These are phyloP conservation scores for Pulveroboletus sp. DNA, from an alignment of 768 basidiomycete species.

Conservation along the genomic window DNA sequence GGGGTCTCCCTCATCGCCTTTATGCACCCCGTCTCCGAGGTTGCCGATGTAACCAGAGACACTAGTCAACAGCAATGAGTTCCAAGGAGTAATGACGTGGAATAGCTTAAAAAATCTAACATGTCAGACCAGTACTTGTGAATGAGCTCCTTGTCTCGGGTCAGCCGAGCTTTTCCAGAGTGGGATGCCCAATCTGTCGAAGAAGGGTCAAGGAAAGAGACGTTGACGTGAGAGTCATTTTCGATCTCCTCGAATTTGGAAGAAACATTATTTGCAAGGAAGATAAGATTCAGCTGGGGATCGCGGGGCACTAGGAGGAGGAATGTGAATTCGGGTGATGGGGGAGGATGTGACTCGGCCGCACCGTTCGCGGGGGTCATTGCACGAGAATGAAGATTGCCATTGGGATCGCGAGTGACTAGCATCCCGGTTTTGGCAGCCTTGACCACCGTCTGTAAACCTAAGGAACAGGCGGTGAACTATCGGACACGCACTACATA, in stretches of 20 bases:
- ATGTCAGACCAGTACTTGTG: slow-evolving; percentile 58
- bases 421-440: slow-evolving; percentile 69
- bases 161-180: slow-evolving; percentile 65
- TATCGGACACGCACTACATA: background rate
- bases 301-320: slow-evolving; percentile 37
- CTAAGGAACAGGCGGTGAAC: slow-evolving; percentile 29
- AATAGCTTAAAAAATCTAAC: slow-evolving; percentile 29
- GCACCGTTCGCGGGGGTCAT: slow-evolving; percentile 72
- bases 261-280: slow-evolving; percentile 70
- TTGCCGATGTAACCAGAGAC: slow-evolving; percentile 81
- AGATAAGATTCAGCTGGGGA: slow-evolving; percentile 53
- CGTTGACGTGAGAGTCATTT: slow-evolving; percentile 73
- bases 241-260: slow-evolving; percentile 74
- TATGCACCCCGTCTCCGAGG: slow-evolving; percentile 78
- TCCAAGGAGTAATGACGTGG: background rate
- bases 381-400: slow-evolving; percentile 71
- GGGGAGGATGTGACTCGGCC: slow-evolving; percentile 14
- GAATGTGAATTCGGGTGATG: background rate
- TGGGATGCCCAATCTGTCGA: slow-evolving; percentile 80
- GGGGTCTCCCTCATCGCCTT: slow-evolving; percentile 75
- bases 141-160: slow-evolving; percentile 57
- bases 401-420: slow-evolving; percentile 63
- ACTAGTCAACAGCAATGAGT: slow-evolving; percentile 30
- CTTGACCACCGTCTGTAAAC: slow-evolving; percentile 60
- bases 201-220: slow-evolving; percentile 65